A percentile compares a stretch with the other conserved stretches of the same genome.
These are phyloP conservation scores for Lablab purpureus DNA, from an alignment of 306 rosid genomes.

Conservation along the genomic window DNA sequence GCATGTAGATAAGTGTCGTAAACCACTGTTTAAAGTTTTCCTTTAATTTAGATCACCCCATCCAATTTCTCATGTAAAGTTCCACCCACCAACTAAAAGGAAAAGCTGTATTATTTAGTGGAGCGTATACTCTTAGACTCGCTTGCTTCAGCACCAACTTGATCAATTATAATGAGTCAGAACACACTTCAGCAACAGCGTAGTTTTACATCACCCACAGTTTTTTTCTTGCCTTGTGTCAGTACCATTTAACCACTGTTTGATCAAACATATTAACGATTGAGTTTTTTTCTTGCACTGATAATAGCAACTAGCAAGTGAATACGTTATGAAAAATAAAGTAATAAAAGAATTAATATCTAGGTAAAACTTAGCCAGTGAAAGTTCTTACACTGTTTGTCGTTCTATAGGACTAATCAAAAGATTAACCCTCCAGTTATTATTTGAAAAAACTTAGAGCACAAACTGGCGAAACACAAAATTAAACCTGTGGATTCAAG, in stretches of 20 bases:
- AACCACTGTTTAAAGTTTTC: slow-evolving; percentile 18
- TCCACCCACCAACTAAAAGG: slow-evolving; percentile 32
- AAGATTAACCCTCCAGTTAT: not conserved
- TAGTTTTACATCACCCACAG: slow-evolving; percentile 19
- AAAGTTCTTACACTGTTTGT: not conserved
- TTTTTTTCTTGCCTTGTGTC: not conserved
- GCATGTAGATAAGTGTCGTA: slow-evolving; percentile 27
- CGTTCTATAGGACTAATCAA: not conserved
- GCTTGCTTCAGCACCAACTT: not conserved
- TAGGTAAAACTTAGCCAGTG: not conserved
- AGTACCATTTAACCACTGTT: not conserved
- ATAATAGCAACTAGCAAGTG: not conserved
- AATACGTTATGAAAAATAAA: not conserved
- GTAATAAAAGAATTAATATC: not conserved
- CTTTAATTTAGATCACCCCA: slow-evolving; percentile 14
- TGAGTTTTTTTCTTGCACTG: slow-evolving; percentile 11
- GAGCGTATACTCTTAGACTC: slow-evolving; percentile 28
- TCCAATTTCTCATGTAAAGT: slow-evolving; percentile 26
- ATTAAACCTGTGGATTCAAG: slow-evolving; percentile 12
- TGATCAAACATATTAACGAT: not conserved
- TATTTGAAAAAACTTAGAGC: not conserved
- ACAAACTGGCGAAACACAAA: not conserved
- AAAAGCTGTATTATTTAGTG: slow-evolving; percentile 27
- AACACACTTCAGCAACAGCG: slow-evolving; percentile 39
- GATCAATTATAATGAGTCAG: slow-evolving; percentile 42